phyloP scores from a whole-genome alignment of 2,329 filamentous ascomycete genomes.

The Ceratocystiopsis sp. region DNA sequence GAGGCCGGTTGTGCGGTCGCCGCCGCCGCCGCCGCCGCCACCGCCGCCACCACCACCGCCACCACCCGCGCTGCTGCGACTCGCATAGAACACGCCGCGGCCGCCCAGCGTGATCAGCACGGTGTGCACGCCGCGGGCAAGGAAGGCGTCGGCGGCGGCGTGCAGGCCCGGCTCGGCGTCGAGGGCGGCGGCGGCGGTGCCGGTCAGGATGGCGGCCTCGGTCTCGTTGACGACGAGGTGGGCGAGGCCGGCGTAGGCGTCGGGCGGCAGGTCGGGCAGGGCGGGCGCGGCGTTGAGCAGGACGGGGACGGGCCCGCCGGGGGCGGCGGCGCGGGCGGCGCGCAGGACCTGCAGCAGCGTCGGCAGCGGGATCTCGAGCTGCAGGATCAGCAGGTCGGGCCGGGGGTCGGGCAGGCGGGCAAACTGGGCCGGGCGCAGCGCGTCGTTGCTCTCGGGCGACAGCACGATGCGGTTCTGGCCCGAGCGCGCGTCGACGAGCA shows the following conservation, averaged over 20 bases:
- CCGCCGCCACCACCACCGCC: no score
- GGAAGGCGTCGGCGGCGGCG: slow-evolving; percentile 31
- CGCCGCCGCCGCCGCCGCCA: no score
- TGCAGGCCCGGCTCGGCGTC: slow-evolving; percentile 15
- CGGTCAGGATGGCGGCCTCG: slow-evolving; percentile 45
- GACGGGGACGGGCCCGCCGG: slow-evolving; percentile 24
- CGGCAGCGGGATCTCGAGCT: slow-evolving; percentile 39
- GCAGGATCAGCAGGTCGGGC: slow-evolving; percentile 38
- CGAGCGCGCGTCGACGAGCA: slow-evolving; percentile 54
- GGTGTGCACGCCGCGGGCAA: slow-evolving; percentile 48
- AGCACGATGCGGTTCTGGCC: slow-evolving; percentile 64
- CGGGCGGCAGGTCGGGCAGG: slow-evolving; percentile 33
- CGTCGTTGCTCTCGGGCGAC: slow-evolving; percentile 51
- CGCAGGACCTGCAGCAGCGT: slow-evolving; percentile 32
- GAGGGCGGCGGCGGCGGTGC: slow-evolving; percentile 14
- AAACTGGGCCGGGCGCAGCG: slow-evolving; percentile 14
- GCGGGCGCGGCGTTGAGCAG: slow-evolving; percentile 55
- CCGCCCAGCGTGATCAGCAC: slow-evolving; percentile 73
- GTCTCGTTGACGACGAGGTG: slow-evolving; percentile 60
- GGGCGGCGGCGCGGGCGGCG: slow-evolving; percentile 17
- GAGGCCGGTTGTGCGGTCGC: slow-evolving; percentile 20
- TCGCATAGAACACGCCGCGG: slow-evolving; percentile 52
- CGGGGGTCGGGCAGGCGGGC: background rate
- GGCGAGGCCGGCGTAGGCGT: slow-evolving; percentile 37
- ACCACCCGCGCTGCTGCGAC: no score